Conservation (phyloP, 495 filamentous ascomycete genomes). For the Glutinoglossum americanum region DNA sequence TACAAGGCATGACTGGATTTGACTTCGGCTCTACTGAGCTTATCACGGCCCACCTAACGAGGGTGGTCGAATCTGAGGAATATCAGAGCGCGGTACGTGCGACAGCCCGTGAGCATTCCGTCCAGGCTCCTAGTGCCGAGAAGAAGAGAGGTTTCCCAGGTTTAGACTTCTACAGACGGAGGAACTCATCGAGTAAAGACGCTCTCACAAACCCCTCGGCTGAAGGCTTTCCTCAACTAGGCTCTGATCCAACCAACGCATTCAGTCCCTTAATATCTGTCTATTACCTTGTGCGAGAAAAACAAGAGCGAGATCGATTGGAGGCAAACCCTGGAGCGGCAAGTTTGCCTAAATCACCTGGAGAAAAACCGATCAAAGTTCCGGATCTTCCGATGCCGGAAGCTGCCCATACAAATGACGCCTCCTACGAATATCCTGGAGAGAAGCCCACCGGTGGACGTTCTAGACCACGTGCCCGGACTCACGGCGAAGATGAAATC, state of each 20-base stretch:
- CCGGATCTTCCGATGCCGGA: conserved; percentile 62
- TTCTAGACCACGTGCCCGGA: conserved; percentile 66
- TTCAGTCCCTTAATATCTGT: conserved; percentile 84
- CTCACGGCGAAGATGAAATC: conserved; percentile 89
- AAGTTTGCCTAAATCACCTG: conserved; percentile 29
- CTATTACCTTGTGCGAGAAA: conserved; percentile 91
- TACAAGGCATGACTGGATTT: conserved; percentile 91
- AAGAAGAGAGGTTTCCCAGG: conserved; percentile 59
- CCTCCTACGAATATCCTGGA: conserved; percentile 59
- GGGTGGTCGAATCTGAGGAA: conserved; percentile 70
- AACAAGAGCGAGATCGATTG: conserved; percentile 57
- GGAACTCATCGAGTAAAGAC: conserved; percentile 78
- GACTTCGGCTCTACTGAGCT: conserved; percentile 80
- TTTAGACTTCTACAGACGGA: conserved; percentile 93
- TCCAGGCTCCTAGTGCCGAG: conserved; percentile 42
- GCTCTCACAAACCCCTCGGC: conserved; percentile 70
- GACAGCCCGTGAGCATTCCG: conserved; percentile 41
- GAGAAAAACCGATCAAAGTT: conserved; percentile 39
- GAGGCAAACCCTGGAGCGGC: conserved; percentile 41
- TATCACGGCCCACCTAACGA: conserved; percentile 62
- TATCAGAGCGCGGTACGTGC: conserved; percentile 63
- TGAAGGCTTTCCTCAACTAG: conserved; percentile 53
- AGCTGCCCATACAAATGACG: conserved; percentile 77
- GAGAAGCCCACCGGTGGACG: conserved; percentile 60
- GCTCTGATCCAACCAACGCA: conserved; percentile 78